Conservation (phyloP, 768 basidiomycete species). For the Kwoniella sp. region DNA sequence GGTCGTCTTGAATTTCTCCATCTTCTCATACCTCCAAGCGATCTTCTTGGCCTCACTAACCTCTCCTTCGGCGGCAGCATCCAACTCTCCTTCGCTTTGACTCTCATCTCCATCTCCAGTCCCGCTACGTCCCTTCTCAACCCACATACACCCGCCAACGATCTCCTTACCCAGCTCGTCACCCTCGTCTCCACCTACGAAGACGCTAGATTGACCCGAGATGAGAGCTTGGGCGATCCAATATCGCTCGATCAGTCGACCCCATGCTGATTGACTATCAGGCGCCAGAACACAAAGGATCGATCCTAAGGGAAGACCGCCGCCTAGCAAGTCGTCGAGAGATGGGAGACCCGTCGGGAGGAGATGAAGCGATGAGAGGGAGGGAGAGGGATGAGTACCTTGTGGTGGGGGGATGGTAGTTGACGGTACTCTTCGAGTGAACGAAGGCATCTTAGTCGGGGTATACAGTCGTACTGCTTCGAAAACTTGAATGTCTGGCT, state of each 20-base stretch:
- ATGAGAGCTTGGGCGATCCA: conserved; percentile 85
- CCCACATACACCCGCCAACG: conserved; percentile 79
- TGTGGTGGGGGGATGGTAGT: conserved; percentile 35
- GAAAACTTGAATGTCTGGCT: no score
- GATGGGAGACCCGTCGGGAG: conserved; percentile 85
- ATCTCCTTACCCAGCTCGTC: conserved; percentile 61
- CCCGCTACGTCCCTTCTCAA: conserved; percentile 54
- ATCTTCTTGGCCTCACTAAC: conserved; percentile 74
- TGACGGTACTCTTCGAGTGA: conserved; percentile 49
- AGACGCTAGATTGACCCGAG: conserved; percentile 67
- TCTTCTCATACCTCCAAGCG: conserved; percentile 93
- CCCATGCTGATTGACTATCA: conserved; percentile 82
- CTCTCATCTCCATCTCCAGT: conserved; percentile 54
- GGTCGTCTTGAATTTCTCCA: conserved; percentile 90
- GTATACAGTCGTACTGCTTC: no score
- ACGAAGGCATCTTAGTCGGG: conserved; percentile 50
- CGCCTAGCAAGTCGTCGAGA: conserved; percentile 91
- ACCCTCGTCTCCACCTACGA: conserved; percentile 63
- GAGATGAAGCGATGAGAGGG: conserved; percentile 52
- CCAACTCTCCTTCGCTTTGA: conserved; percentile 55
- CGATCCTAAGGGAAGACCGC: conserved; percentile 75
- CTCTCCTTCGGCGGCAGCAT: conserved; percentile 47
- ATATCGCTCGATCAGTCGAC: conserved; percentile 80
- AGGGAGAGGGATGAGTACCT: conserved; percentile 54
- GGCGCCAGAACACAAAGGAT: conserved; percentile 74